A percentile compares a stretch with the other conserved stretches of the same genome.
Conservation (phyloP, 2,329 filamentous ascomycete genomes). For the Chaetothyriales sp. region DNA sequence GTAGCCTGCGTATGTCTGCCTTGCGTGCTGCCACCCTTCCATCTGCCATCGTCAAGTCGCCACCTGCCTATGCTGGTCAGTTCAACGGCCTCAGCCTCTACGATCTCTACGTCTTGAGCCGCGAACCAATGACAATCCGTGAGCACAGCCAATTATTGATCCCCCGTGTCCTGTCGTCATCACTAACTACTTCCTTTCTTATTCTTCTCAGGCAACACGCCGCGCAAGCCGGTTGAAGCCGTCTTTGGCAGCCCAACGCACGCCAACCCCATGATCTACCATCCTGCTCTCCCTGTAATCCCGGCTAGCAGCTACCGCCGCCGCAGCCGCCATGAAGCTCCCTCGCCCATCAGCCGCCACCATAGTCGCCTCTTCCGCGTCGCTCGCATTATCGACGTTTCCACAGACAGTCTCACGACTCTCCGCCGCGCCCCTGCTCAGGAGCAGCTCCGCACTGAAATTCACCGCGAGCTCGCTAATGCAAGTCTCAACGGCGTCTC, state of each 20-base stretch:
- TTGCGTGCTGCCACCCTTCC: background rate
- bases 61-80: background rate
- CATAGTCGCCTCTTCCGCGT: background rate
- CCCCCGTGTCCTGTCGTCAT: background rate
- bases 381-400: background rate
- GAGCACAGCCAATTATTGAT: background rate
- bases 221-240: background rate
- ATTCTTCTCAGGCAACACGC: background rate
- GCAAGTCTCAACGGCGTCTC: slow-evolving; percentile 14
- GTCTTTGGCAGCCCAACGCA: background rate
- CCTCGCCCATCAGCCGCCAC: background rate
- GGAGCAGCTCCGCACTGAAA: slow-evolving; percentile 10
- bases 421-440: slow-evolving; percentile 4
- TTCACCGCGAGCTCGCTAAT: slow-evolving; percentile 12
- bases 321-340: background rate
- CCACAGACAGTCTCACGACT: background rate
- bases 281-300: background rate
- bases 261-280: background rate
- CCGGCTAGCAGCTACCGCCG: background rate
- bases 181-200: background rate
- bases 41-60: background rate
- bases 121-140: background rate
- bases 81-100: background rate
- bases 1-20: background rate
- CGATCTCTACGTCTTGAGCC: background rate